Evolutionary conservation across 2,329 filamentous ascomycete genomes (phyloP).

Genomic region (Proliferodiscus dingleyae): DNA sequence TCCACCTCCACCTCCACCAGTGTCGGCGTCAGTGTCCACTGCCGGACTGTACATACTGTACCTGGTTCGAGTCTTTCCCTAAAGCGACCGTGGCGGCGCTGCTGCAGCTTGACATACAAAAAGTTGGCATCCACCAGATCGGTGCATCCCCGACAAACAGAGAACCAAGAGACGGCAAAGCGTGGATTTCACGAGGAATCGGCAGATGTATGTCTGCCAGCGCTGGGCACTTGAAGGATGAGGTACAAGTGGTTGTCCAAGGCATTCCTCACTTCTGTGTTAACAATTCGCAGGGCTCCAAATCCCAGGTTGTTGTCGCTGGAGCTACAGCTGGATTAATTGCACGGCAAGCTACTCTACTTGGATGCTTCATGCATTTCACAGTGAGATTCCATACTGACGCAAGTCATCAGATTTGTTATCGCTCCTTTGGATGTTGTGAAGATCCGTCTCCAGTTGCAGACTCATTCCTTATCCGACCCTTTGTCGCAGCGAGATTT

Average conservation of each 20-base stretch:
- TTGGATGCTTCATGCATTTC: no score
- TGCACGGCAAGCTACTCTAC: constrained; percentile 55
- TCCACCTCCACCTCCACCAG: no score
- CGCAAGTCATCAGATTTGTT: constrained; percentile 61
- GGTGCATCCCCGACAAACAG: no score
- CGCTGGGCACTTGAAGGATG: constrained; percentile 63
- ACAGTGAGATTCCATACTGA: constrained; percentile 3
- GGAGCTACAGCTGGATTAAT: constrained; percentile 76
- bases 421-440: constrained; percentile 94
- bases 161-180: no score
- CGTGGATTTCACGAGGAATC: no score
- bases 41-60: no score
- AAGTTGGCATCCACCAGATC: no score
- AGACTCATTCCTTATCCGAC: constrained; percentile 73
- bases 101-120: not conserved
- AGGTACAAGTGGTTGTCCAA: constrained; percentile 40
- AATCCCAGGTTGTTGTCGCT: constrained; percentile 59
- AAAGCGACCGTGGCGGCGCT: not conserved
- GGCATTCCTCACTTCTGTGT: not conserved
- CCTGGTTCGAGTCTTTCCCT: not conserved
- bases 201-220: constrained; percentile 55
- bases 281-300: constrained; percentile 50
- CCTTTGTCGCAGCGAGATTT: constrained; percentile 52
- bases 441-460: constrained; percentile 95
- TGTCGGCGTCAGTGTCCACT: no score